Percentiles rank a stretch among this genome's conserved stretches.
Conservation (phyloP, 768 basidiomycete species). For the Lactarius indigo region DNA sequence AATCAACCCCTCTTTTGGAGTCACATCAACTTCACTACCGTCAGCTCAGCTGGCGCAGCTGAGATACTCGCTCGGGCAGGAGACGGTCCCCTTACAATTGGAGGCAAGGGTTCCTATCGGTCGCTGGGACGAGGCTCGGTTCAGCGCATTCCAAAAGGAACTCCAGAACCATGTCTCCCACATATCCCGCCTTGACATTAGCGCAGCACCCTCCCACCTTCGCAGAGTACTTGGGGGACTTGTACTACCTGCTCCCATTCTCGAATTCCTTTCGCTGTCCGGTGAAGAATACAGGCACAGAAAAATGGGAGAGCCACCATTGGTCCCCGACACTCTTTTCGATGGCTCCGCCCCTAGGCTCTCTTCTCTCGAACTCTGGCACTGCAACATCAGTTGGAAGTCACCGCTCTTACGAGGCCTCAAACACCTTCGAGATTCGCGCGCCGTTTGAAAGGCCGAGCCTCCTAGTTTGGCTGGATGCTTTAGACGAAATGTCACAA, state of each 20-base stretch:
- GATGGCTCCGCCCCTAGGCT: not conserved
- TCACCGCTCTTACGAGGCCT: conserved; percentile 9
- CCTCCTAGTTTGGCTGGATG: not conserved
- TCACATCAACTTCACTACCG: conserved; percentile 4
- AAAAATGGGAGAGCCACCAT: too few species aligned
- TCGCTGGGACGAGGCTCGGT: not conserved
- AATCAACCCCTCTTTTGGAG: conserved; percentile 14
- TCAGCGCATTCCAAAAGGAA: not conserved
- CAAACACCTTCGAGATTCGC: not conserved
- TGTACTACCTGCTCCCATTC: not conserved
- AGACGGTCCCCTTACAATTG: conserved; percentile 3
- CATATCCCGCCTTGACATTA: not conserved
- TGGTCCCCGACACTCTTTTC: not conserved
- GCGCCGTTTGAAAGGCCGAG: not conserved
- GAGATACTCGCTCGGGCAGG: conserved; percentile 14
- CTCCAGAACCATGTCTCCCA: conserved; percentile 10
- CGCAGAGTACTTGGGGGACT: not conserved
- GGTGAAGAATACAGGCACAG: not conserved
- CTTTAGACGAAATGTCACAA: not conserved
- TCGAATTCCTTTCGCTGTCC: not conserved
- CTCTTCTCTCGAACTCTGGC: not conserved
- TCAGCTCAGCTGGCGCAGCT: not conserved
- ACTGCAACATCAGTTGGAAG: conserved; percentile 2
- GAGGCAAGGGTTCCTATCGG: not conserved
- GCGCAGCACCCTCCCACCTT: not conserved